phyloP scores from a whole-genome alignment of 148 eudicot species.

The Gaultheria prostrata region DNA sequence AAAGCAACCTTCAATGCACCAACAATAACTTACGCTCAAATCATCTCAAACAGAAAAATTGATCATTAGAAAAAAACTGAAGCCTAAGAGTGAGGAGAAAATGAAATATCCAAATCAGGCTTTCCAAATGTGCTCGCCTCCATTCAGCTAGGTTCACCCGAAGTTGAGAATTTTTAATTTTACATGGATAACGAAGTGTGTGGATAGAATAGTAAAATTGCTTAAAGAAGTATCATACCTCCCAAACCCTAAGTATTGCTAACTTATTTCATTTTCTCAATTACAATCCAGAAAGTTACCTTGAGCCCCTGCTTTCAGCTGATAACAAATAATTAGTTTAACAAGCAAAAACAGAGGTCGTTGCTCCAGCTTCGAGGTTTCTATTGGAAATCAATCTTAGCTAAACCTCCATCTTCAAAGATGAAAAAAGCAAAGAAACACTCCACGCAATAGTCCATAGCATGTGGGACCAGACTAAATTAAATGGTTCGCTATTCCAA shows the following conservation, averaged over 20 bases:
- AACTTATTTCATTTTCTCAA: not conserved
- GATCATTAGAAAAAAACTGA: not conserved
- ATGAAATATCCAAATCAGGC: not conserved
- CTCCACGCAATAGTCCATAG: not conserved
- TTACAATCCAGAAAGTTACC: not conserved
- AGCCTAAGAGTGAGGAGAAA: not conserved
- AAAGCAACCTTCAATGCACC: not conserved
- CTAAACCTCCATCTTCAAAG: not conserved
- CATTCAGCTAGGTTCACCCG: not conserved
- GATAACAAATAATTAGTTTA: not conserved
- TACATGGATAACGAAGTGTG: not conserved
- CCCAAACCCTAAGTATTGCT: not conserved
- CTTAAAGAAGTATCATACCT: constrained; percentile 2
- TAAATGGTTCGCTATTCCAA: not conserved
- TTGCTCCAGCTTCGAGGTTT: not conserved
- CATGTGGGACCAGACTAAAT: not conserved
- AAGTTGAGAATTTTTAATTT: not conserved
- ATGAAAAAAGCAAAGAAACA: not conserved
- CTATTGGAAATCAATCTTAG: not conserved
- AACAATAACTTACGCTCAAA: not conserved
- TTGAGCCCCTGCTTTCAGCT: not conserved
- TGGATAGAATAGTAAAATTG: not conserved
- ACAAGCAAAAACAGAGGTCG: not conserved
- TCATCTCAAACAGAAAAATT: too few relatives aligned
- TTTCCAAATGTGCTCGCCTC: not conserved